Evolutionary conservation across 2,329 filamentous ascomycete species (phyloP), one percentile per base, ranked within the genome.

Genomic region (Hypoxylon sp.): DNA sequence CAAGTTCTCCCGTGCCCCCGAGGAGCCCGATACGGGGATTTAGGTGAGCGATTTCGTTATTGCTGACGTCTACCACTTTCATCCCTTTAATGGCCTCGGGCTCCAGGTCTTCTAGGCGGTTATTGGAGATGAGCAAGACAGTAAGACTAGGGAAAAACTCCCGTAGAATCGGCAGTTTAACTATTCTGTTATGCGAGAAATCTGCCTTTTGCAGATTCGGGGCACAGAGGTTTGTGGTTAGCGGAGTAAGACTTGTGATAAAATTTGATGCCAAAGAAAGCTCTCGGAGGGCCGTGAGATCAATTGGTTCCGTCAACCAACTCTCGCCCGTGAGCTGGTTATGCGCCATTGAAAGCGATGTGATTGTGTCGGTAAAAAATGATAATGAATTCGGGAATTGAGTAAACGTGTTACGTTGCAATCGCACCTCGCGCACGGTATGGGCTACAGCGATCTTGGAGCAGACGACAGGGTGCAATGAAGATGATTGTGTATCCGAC

Each of bases 11-110:
- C 3, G 79, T 84, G 1, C 90, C 91, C 24, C 91, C 90, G 0
- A 97, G 84, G 11, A 97, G 83, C 0, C 95, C 95, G 10, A 98
- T 85, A 6, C 91, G 89, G 0, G 94, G 92, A 67, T 96, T 93
- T 13, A 98, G 82, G 51, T 89, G 88, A n/a, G 88, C 87, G 69
- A 98, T 93, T 55, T 95, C 91, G 76, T 98, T 98, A 79, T 94
- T 94, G 71, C 89, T 89, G 8, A 94, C 88, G 77, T 97, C 93
- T 2, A 97, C 88, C 4, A 92, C 87, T 71, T 89, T 88, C 63
- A 98, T 78, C 0, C 95, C 94, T 55, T 86, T 85, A 39, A 98
- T 88, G 9, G 89, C 84, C 9, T 94, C 91, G 0, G 93, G 90
- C 1, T 91, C 87, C 14, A 97, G 85, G 13, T 91, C 90, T 5